Evolutionary conservation across 805 yeast species (phyloP), one percentile per base, ranked within the genome.

Genomic region (Myxozyma nipponensis): DNA sequence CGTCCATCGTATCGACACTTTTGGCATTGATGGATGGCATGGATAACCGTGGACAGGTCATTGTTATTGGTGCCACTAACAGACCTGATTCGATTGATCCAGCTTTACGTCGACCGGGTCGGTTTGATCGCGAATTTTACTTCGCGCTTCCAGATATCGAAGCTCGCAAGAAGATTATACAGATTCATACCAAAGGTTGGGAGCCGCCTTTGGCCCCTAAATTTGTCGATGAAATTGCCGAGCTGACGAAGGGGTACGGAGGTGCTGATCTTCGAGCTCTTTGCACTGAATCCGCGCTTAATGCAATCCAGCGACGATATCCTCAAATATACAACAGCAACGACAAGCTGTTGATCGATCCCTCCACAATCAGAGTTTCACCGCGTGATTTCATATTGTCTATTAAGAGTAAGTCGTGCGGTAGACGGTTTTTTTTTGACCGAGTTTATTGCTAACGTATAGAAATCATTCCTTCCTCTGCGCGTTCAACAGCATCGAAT

Each of bases 51-150:
- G 98, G 98, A 5, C 98, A 93, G 66, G 98, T 93, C 18, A 91
- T 93, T 57, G 96, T 93, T 2, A 90, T 93, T 60, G 98, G 98
- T 52, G 98, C 98, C 1, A 93, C 98, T 0, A 93, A 93, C 69
- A 75, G 98, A 63, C 98, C 98, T 0, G 98, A 93, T 69, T 86
- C 97, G 0, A 86, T 93, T n/a, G 98, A 93, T 68, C 97, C 98
- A 1, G 98, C 98, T 0, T 74, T 93, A 51, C 78, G 98, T 63
- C 78, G 98, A 62, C 98, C 98, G 0, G 98, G 98, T 1, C 77
- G 98, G 67, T 93, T 93, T 63, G 98, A 93, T 66, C 77, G 98
- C 58, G 98, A 93, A 66, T 93, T 93, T 66, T 93, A 86, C 67
- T 93, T 93, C 73, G 95, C 98, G 3, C 72, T 93, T 47, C 98